Evolutionary conservation across 805 yeast species (phyloP).

Genomic region (Grigorovia yakushimaensis): DNA sequence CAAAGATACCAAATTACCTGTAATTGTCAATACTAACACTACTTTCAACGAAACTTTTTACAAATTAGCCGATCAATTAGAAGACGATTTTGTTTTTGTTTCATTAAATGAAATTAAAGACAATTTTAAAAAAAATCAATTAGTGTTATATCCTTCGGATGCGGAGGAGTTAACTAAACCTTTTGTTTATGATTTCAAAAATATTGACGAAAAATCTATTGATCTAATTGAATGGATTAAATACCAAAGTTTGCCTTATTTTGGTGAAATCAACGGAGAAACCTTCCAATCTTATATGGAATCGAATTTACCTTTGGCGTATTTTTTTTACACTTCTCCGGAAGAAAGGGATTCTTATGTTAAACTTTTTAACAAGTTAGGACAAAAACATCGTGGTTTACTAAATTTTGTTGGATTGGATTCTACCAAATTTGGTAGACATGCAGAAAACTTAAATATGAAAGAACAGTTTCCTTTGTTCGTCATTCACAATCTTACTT

Average conservation of each 20-base stretch:
- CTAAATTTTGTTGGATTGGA: constrained; percentile 84
- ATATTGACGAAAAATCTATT: constrained; percentile 31
- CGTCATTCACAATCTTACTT: constrained; percentile 65
- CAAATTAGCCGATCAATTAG: constrained; percentile 49
- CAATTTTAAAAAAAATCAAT: constrained; percentile 16
- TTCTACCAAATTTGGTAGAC: constrained; percentile 72
- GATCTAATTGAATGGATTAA: constrained; percentile 36
- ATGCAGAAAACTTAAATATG: constrained; percentile 82
- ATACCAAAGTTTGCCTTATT: constrained; percentile 21
- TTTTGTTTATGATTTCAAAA: constrained; percentile 18
- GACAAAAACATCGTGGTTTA: constrained; percentile 68
- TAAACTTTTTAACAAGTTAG: constrained; percentile 47
- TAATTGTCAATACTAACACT: constrained; percentile 46
- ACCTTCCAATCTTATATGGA: constrained; percentile 70
- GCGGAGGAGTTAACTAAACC: constrained; percentile 20
- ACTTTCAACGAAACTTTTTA: constrained; percentile 47
- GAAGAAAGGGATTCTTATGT: constrained; percentile 56
- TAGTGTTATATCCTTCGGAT: constrained; percentile 26
- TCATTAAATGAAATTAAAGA: constrained; percentile 28
- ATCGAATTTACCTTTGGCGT: constrained; percentile 70
- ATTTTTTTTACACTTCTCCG: constrained; percentile 68
- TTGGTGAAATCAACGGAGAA: constrained; percentile 63
- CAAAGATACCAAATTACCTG: constrained; percentile 35
- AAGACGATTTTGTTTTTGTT: constrained; percentile 57
- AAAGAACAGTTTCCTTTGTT: constrained; percentile 83